Evolutionary conservation across 2,329 filamentous ascomycete genomes (phyloP), one percentile per base, ranked within the genome.

Genomic region (Chalara sp.): DNA sequence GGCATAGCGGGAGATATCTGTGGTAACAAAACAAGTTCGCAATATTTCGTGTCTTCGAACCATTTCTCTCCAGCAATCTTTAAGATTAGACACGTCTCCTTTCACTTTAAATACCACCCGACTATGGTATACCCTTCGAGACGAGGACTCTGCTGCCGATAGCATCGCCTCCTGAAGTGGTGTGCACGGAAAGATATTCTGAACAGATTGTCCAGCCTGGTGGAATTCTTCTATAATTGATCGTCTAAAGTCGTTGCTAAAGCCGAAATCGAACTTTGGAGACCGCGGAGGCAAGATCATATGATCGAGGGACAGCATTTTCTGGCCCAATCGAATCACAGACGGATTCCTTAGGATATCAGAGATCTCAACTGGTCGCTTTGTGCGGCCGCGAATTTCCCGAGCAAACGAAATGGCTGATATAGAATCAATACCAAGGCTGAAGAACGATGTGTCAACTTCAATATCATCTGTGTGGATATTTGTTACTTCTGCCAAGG

Each of bases 141-240:
- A 67, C 2, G 55, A 72, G 60, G 69, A 68, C 4, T 65, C 58
- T 30, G 69, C 69, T 6, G 80, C 78, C 3, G 82, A 84, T 0
- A 96, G 72, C 89, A 96, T 96, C 1, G 85, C 86, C 69, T 95
- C 87, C 65, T 96, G 91, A 0, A 96, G 70, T 1, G 90, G 87
- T 1, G 89, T 95, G 63, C 91, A 96, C 1, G 90, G 90, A 5
- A 91, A 69, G 6, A 95, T 73, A 1, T 70, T 72, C 32, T 77
- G 67, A 3, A 86, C 70, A 0, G 58, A 43, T 5, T 66, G 56
- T 28, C 62, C 54, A 30, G 43, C 46, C 10, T 47, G 32, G 11
- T 46, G n/a, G 47, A 66, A 65, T 2, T 32, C 47, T 4, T 48
- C 37, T 1, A 46, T 51, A 5, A 55, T 63, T 6, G 51, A 54